These are phyloP conservation scores for Tetrapisispora taiwanensis DNA, from an alignment of 805 yeast genomes.

Conservation along the genomic window DNA sequence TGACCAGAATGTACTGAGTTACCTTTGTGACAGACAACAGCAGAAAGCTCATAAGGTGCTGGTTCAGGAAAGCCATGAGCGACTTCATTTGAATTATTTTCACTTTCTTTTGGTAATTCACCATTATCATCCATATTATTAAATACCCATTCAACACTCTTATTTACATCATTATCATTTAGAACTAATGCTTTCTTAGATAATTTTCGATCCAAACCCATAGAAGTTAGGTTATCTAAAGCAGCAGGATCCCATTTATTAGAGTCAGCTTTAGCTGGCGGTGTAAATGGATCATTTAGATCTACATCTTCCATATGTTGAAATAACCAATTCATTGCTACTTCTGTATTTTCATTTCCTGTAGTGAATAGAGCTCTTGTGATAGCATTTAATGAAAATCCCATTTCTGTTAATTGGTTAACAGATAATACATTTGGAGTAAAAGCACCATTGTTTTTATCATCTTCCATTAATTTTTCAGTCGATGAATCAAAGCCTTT, in stretches of 20 bases:
- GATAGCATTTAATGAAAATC: slow-evolving; percentile 65
- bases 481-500: slow-evolving; percentile 28
- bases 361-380: slow-evolving; percentile 62
- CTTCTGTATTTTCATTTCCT: slow-evolving; percentile 48
- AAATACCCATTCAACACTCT: slow-evolving; percentile 89
- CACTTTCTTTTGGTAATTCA: slow-evolving; percentile 28
- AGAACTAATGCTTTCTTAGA: slow-evolving; percentile 64
- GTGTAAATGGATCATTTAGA: slow-evolving; percentile 54
- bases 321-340: slow-evolving; percentile 85
- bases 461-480: slow-evolving; percentile 22
- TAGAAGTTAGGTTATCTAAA: slow-evolving; percentile 28
- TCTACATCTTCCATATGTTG: slow-evolving; percentile 79
- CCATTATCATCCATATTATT: slow-evolving; percentile 73
- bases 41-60: slow-evolving; percentile 34
- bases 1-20: slow-evolving; percentile 86
- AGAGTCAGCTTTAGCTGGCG: slow-evolving; percentile 7
- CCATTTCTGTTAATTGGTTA: slow-evolving; percentile 61
- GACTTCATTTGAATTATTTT: background rate
- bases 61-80: slow-evolving; percentile 11
- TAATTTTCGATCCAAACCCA: slow-evolving; percentile 68
- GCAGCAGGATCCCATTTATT: slow-evolving; percentile 18
- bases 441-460: slow-evolving; percentile 28
- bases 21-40: slow-evolving; percentile 83
- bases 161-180: slow-evolving; percentile 52
- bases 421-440: slow-evolving; percentile 47